phyloP scores from a whole-genome alignment of 768 basidiomycete species.

The Tricholomella constricta region DNA sequence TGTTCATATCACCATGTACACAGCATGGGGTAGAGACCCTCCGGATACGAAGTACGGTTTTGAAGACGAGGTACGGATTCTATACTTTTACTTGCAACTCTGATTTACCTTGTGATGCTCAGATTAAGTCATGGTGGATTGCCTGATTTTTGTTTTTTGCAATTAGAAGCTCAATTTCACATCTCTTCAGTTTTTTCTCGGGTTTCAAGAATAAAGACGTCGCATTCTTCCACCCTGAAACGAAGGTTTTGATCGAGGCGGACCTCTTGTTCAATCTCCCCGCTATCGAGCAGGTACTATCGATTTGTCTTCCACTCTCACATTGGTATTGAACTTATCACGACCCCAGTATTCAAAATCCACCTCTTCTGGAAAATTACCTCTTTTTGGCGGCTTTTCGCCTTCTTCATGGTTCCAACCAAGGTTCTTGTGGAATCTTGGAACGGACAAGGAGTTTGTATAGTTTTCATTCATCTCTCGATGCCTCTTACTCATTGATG shows the following conservation, averaged over 20 bases:
- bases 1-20: background rate
- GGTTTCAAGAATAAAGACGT: slow-evolving; percentile 73
- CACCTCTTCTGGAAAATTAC: slow-evolving; percentile 26
- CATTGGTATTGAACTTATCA: background rate
- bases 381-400: slow-evolving; percentile 28
- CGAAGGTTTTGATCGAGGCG: slow-evolving; percentile 69
- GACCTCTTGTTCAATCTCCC: slow-evolving; percentile 86
- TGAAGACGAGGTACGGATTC: slow-evolving; percentile 52
- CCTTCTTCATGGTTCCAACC: slow-evolving; percentile 31
- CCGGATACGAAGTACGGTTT: slow-evolving; percentile 66
- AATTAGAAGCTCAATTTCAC: background rate
- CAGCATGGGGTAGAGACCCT: slow-evolving; percentile 57
- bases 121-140: slow-evolving; percentile 49
- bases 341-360: slow-evolving; percentile 35
- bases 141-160: background rate
- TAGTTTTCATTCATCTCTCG: background rate
- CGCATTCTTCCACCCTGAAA: slow-evolving; percentile 71
- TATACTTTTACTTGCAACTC: background rate
- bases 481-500: background rate
- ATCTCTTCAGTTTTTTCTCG: slow-evolving; percentile 53
- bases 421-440: slow-evolving; percentile 29
- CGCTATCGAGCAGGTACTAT: slow-evolving; percentile 65
- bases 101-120: background rate
- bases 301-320: background rate
- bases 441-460: slow-evolving; percentile 35